A percentile compares a stretch with the other conserved stretches of the same genome.
Conservation (phyloP, 2,329 filamentous ascomycete species). For the Claviceps sp. region DNA sequence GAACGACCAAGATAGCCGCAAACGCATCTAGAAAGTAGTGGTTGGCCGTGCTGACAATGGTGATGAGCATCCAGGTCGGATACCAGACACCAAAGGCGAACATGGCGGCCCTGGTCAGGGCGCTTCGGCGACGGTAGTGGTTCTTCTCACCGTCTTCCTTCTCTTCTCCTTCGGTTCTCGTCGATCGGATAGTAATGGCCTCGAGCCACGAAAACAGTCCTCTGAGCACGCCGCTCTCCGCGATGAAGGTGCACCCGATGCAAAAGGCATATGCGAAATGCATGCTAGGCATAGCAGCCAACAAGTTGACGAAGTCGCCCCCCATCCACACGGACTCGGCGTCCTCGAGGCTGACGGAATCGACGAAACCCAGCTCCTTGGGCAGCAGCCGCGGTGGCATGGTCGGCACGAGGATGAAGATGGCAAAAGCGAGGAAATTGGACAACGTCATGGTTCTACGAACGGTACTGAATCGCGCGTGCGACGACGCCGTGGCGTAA, state of each 20-base stretch:
- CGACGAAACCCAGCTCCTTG: constrained; percentile 40
- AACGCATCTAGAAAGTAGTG: constrained; percentile 53
- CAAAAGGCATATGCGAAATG: constrained; percentile 43
- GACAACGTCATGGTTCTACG: constrained; percentile 42
- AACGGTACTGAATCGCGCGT: constrained; percentile 37
- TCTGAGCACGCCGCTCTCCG: constrained; percentile 35
- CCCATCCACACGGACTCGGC: constrained; percentile 16
- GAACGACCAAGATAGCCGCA: constrained; percentile 47
- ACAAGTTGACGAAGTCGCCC: constrained; percentile 38
- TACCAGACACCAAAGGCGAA: constrained; percentile 33
- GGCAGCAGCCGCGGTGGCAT: constrained; percentile 45
- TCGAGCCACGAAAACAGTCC: constrained; percentile 13
- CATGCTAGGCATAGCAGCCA: constrained; percentile 44
- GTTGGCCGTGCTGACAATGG: constrained; percentile 48
- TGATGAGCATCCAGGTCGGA: constrained; percentile 36
- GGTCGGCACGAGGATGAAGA: constrained; percentile 42
- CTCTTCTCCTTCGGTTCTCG: constrained; percentile 4
- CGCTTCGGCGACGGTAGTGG: constrained; percentile 10
- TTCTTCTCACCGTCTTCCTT: constrained; percentile 6
- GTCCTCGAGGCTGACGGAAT: constrained; percentile 33
- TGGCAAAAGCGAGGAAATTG: constrained; percentile 41
- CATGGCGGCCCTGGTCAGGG: constrained; percentile 9
- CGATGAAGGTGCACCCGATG: constrained; percentile 37
- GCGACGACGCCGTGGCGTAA: constrained; percentile 52
- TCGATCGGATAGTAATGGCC: not conserved